A percentile compares a stretch with the other conserved stretches of the same genome.
phyloP scores from a whole-genome alignment of 371 early-diverging fungal species.

The Amoeboaphelidium protococcarum region DNA sequence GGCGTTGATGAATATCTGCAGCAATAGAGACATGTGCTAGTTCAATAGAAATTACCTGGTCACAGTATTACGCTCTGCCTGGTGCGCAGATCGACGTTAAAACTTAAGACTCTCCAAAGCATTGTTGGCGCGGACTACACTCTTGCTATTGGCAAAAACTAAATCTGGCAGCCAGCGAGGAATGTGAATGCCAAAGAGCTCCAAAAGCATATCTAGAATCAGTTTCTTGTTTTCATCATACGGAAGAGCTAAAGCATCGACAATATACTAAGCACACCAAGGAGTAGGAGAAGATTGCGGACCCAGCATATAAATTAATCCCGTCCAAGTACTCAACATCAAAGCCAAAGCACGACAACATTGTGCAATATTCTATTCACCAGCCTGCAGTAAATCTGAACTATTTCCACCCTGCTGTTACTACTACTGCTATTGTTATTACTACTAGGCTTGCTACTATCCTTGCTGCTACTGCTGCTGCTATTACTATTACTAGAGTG shows the following conservation, averaged over 20 bases:
- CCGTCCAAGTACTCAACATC: slow-evolving; percentile 37
- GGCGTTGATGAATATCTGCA: slow-evolving; percentile 45
- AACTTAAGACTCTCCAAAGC: background rate
- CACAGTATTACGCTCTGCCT: background rate
- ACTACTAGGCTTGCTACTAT: too few species aligned
- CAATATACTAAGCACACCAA: too few species aligned
- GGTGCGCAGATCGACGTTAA: background rate
- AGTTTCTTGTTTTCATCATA: slow-evolving; percentile 47
- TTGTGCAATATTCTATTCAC: slow-evolving; percentile 4
- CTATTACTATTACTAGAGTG: too few species aligned
- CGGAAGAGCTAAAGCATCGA: slow-evolving; percentile 41
- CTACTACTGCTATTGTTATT: too few species aligned
- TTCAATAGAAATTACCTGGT: slow-evolving; percentile 26
- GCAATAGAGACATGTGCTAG: slow-evolving; percentile 35
- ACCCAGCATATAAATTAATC: too few species aligned
- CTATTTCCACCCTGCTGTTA: too few species aligned
- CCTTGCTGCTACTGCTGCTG: too few species aligned
- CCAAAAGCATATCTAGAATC: slow-evolving; percentile 42
- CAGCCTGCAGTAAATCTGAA: too few species aligned
- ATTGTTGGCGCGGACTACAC: slow-evolving; percentile 6
- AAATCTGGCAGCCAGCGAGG: slow-evolving; percentile 32
- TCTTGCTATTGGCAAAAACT: slow-evolving; percentile 10
- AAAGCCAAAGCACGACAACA: slow-evolving; percentile 38
- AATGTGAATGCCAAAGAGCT: slow-evolving; percentile 36
- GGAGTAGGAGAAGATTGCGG: too few species aligned